phyloP scores from a whole-genome alignment of 495 filamentous ascomycete genomes.

The Neurospora sp. region DNA sequence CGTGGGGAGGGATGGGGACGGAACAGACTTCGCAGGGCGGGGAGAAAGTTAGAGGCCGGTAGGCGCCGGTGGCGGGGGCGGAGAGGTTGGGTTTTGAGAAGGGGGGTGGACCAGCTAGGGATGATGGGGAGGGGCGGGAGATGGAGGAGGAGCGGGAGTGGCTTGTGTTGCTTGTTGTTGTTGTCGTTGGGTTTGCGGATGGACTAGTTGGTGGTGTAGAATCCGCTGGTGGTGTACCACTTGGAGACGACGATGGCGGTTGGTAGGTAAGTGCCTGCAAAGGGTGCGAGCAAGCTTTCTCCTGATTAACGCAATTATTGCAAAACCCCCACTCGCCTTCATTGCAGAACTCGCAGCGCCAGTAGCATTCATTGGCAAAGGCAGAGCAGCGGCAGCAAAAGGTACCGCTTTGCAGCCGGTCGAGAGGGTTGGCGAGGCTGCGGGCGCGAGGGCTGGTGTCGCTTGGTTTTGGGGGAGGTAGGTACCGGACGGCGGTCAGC shows the following conservation, averaged over 20 bases:
- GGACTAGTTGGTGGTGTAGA: not conserved
- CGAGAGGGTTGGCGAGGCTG: constrained; percentile 54
- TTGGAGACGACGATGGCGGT: not conserved
- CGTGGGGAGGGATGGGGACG: constrained; percentile 54
- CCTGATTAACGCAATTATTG: constrained; percentile 68
- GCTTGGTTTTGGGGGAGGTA: constrained; percentile 29
- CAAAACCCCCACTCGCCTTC: constrained; percentile 91
- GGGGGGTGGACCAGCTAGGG: constrained; percentile 1
- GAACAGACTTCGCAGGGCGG: constrained; percentile 68
- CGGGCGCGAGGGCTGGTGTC: constrained; percentile 15
- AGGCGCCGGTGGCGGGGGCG: constrained; percentile 21
- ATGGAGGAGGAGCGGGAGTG: constrained; percentile 15
- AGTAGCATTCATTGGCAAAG: constrained; percentile 67
- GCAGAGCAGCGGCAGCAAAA: constrained; percentile 71
- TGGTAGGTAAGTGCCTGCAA: constrained; percentile 53
- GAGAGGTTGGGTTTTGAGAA: constrained; percentile 14
- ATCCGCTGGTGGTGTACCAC: not conserved
- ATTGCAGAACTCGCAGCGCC: constrained; percentile 76
- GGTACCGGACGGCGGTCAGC: constrained; percentile 56
- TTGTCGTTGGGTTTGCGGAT: not conserved
- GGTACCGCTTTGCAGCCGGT: constrained; percentile 62
- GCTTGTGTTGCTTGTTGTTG: not conserved
- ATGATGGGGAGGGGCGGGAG: constrained; percentile 5
- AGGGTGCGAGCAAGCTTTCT: constrained; percentile 64
- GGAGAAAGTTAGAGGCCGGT: constrained; percentile 51